Conservation (phyloP, 202 grass and related monocot species). For the Zoysia matrella region DNA sequence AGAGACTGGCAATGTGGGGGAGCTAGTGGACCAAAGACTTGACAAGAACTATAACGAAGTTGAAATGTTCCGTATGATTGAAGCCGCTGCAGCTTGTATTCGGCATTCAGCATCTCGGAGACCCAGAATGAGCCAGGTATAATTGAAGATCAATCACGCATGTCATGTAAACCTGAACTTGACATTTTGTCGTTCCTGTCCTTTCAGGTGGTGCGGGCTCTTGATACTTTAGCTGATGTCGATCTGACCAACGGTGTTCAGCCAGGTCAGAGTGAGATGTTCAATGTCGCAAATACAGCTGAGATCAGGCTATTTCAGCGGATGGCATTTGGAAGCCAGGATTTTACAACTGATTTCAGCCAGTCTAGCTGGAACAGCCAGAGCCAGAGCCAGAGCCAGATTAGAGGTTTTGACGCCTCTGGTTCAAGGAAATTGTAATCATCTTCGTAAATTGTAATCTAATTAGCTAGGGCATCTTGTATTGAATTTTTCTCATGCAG, state of each 20-base stretch:
- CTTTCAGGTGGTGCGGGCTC: constrained; percentile 79
- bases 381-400: constrained; percentile 18
- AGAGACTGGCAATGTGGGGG: constrained; percentile 70
- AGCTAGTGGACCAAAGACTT: constrained; percentile 70
- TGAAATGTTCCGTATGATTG: constrained; percentile 90
- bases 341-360: constrained; percentile 75
- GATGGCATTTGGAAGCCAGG: constrained; percentile 89
- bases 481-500: constrained; percentile 30
- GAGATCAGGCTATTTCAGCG: constrained; percentile 88
- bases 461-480: constrained; percentile 36
- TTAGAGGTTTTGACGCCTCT: constrained; percentile 34
- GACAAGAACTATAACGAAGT: constrained; percentile 67
- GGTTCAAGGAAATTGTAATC: constrained; percentile 38
- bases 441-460: constrained; percentile 19
- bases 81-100: constrained; percentile 91
- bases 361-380: constrained; percentile 65
- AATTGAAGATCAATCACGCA: not conserved
- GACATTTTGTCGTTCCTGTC: not conserved
- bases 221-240: constrained; percentile 70
- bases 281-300: constrained; percentile 62
- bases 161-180: not conserved
- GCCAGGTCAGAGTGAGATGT: constrained; percentile 90
- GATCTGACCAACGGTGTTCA: constrained; percentile 91
- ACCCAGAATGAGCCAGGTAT: constrained; percentile 91
- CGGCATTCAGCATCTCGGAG: constrained; percentile 83